Conservation (phyloP, 2,329 filamentous ascomycete genomes). For the Tricladium varicosporioides region DNA sequence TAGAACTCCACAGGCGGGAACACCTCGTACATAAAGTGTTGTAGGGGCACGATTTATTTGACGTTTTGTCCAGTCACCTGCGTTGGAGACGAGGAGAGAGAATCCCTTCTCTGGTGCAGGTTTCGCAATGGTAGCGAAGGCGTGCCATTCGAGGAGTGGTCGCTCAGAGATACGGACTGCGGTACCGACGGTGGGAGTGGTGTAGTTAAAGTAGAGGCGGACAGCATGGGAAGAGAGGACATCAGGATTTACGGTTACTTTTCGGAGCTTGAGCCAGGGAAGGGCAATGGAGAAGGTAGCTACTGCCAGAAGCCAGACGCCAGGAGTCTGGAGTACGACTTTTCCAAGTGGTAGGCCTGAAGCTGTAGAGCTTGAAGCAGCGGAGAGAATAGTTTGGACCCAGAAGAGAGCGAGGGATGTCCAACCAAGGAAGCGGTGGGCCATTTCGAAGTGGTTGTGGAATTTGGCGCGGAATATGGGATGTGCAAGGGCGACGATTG, state of each 20-base stretch:
- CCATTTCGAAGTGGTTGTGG: constrained; percentile 69
- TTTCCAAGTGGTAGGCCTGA: constrained; percentile 21
- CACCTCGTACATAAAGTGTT: constrained; percentile 65
- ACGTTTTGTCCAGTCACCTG: constrained; percentile 70
- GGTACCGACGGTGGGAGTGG: constrained; percentile 54
- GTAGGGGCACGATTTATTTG: constrained; percentile 61
- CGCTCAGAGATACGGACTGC: constrained; percentile 59
- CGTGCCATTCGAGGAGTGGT: constrained; percentile 70
- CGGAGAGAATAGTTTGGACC: constrained; percentile 56
- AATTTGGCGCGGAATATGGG: constrained; percentile 59
- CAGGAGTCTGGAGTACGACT: constrained; percentile 45
- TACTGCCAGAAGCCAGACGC: constrained; percentile 66
- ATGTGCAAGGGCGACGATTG: constrained; percentile 62
- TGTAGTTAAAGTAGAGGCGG: constrained; percentile 66
- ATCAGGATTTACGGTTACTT: constrained; percentile 63
- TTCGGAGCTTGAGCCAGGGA: constrained; percentile 72
- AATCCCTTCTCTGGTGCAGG: constrained; percentile 50
- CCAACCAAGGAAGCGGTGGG: constrained; percentile 76
- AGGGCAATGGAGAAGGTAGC: constrained; percentile 65
- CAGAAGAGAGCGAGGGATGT: constrained; percentile 63
- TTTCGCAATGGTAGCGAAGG: constrained; percentile 71
- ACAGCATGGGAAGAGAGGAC: constrained; percentile 70
- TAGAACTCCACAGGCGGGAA: constrained; percentile 66
- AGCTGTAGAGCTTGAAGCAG: constrained; percentile 41
- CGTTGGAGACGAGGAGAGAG: constrained; percentile 68